A percentile compares a stretch with the other conserved stretches of the same genome.
Conservation (phyloP, 202 grass and related monocot genomes). For the Cymbopogon flexuosus region DNA sequence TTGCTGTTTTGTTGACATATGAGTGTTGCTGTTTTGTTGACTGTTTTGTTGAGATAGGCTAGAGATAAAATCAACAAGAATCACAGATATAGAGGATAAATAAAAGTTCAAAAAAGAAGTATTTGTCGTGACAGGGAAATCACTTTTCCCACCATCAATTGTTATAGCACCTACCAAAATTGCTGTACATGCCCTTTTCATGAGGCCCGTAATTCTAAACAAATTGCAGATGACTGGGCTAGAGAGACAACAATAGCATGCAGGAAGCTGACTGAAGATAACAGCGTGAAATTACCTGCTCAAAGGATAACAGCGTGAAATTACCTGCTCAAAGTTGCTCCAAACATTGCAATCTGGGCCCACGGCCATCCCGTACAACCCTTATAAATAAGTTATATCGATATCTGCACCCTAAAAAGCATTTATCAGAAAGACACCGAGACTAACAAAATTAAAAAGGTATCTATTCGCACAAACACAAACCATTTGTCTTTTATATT, state of each 20-base stretch:
- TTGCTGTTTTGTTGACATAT: background rate
- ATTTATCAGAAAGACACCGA: background rate
- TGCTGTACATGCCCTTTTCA: background rate
- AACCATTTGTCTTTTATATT: too few species aligned
- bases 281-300: too few species aligned
- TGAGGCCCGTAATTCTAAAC: background rate
- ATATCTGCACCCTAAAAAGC: slow-evolving; percentile 96
- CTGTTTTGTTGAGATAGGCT: background rate
- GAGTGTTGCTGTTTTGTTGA: too few species aligned
- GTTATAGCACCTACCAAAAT: background rate
- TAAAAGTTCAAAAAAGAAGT: too few species aligned
- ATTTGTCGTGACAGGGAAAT: too few species aligned
- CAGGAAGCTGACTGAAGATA: background rate
- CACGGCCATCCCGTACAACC: slow-evolving; percentile 87
- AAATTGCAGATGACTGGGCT: background rate
- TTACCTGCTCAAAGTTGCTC: slow-evolving; percentile 97
- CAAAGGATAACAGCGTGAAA: background rate
- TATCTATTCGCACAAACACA: too few species aligned
- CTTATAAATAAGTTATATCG: slow-evolving; percentile 54
- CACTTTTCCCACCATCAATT: too few species aligned
- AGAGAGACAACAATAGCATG: background rate
- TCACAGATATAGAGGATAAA: too few species aligned
- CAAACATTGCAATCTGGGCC: slow-evolving; percentile 94
- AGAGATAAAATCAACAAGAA: background rate
- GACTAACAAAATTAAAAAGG: too few species aligned